A percentile compares a stretch with the other conserved stretches of the same genome.
Evolutionary conservation across 805 yeast species (phyloP).

Genomic region (Wickerhamomyces silvicola): DNA sequence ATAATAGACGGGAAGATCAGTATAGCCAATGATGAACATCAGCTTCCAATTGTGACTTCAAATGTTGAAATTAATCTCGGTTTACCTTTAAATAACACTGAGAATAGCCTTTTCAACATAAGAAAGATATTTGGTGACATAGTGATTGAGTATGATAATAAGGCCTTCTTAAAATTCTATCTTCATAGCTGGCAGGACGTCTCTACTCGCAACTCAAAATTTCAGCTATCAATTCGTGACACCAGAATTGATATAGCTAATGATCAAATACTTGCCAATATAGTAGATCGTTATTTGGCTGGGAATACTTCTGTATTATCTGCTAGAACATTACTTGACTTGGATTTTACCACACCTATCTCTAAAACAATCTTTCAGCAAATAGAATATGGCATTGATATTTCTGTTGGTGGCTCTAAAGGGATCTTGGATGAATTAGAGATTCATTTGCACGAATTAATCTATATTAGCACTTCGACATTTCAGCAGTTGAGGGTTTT

Average conservation of each 20-base stretch:
- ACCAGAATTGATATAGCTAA: conserved; percentile 18
- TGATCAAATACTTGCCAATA: conserved; percentile 4
- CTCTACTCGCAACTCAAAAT: conserved; percentile 4
- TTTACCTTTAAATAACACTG: conserved; percentile 8
- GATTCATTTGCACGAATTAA: conserved; percentile 10
- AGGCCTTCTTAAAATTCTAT: conserved; percentile 9
- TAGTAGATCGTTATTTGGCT: conserved; percentile 5
- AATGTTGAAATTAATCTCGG: conserved; percentile 1
- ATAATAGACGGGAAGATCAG: conserved; percentile 1
- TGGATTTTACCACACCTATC: conserved; percentile 19
- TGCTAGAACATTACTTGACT: conserved; percentile 10
- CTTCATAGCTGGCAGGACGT: conserved; percentile 18
- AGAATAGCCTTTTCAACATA: conserved; percentile 7
- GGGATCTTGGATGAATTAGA: conserved; percentile 3
- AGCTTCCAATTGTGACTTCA: conserved; percentile 6
- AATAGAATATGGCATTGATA: conserved; percentile 4
- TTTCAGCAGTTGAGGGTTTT: conserved; percentile 20
- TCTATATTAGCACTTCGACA: conserved; percentile 24
- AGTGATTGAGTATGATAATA: conserved; percentile 6
- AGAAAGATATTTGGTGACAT: conserved; percentile 11
- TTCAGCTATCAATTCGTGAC: conserved; percentile 7
- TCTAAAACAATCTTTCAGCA: conserved; percentile 15
- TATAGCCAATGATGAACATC: conserved; percentile 5
- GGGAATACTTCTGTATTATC: conserved; percentile 6
- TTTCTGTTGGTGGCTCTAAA: conserved; percentile 3